These are phyloP conservation scores for Aristolochia californica DNA, from an alignment of 164 flowering plant genomes.

Conservation along the genomic window DNA sequence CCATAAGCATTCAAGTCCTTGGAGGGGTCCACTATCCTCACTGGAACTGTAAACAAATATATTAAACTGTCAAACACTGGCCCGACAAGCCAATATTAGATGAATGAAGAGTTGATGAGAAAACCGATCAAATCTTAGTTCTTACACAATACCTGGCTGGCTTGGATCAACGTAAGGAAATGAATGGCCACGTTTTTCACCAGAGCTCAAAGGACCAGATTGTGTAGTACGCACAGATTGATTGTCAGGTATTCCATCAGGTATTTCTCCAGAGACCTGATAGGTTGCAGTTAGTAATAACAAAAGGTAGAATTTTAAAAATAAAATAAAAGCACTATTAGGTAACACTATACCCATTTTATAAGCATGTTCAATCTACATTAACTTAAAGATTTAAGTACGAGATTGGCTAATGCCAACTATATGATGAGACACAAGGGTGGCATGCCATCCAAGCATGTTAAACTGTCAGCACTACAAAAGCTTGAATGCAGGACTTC, in stretches of 20 bases:
- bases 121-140: background rate
- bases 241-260: constrained; percentile 66
- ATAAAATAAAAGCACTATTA: background rate
- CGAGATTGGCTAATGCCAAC: no score
- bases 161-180: constrained; percentile 80
- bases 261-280: constrained; percentile 91
- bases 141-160: constrained; percentile 58
- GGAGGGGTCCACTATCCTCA: constrained; percentile 89
- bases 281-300: background rate
- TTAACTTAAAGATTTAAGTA: no score
- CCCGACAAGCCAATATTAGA: constrained; percentile 1
- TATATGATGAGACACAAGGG: no score
- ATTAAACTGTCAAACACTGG: constrained; percentile 4
- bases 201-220: constrained; percentile 87
- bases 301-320: background rate
- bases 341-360: background rate
- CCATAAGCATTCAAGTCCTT: constrained; percentile 95
- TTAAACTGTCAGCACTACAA: no score
- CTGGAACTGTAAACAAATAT: constrained; percentile 54
- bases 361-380: no score
- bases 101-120: background rate
- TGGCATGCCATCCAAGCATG: no score
- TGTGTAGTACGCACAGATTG: constrained; percentile 72
- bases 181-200: constrained; percentile 65
- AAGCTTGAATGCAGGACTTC: no score